Base-by-base conservation (phyloP, 2,329 filamentous ascomycete genomes). In the Rugonectria rugulosa region DNA sequence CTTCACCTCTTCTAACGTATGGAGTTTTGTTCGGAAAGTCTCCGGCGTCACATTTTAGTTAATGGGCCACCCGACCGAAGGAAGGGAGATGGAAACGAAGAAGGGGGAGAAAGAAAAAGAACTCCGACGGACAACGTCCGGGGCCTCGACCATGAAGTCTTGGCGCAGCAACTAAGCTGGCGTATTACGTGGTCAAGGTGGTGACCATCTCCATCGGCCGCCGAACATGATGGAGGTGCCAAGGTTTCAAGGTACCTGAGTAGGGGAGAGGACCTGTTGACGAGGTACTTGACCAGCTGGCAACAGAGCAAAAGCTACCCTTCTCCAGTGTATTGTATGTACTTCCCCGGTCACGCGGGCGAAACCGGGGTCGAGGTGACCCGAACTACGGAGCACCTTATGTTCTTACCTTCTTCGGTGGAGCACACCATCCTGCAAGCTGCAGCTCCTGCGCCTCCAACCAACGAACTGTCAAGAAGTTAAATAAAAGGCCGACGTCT, bases 321-420 rank as follows among this genome's bases (percentile, higher is more conserved):
- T n/a, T n/a, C n/a, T n/a, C n/a, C n/a, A n/a, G n/a, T 50, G 12
- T 10, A n/a, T 17, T 19, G 20, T 26, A 52, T 24, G 36, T 53
- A 49, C n/a, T 20, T 34, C 31, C 24, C 17, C 59, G 41, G 38
- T 64, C 54, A 62, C 51, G 57, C 64, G 64, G 64, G 64, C 61
- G 44, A 67, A 67, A 56, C 57, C 64, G 64, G 64, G 64, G 62
- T 63, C 31, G 41, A 37, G 32, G 56, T 47, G 61, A 59, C 51
- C 57, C 45, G 40, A 53, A 32, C 36, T 27, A 27, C 24, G 24
- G 11, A 27, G 24, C 11, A 27, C 24, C 11, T 11, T 27, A 11
- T 31, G 24, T 27, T 57, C 58, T 62, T 60, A 56, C 52, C 56
- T 63, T 53, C 58, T 57, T 53, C 17, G 55, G 61, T 32, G 45